A percentile compares a stretch with the other conserved stretches of the same genome.
Evolutionary conservation across 805 yeast species (phyloP).

Genomic region (Myxozyma neotropica): DNA sequence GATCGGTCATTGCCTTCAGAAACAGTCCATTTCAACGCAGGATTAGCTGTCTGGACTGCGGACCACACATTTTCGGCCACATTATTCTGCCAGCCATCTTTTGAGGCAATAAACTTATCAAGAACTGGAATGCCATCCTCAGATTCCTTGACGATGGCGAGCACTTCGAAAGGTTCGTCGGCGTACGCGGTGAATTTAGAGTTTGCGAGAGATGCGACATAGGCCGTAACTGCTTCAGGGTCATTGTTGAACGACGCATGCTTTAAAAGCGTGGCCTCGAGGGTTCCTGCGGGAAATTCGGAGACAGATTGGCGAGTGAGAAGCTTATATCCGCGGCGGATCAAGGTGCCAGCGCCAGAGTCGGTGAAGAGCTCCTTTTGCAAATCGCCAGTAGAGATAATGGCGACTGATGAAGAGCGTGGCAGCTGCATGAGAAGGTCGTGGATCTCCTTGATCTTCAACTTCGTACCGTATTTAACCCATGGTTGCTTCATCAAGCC

Average conservation of each 20-base stretch:
- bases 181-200: slow-evolving; percentile 75
- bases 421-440: slow-evolving; percentile 93
- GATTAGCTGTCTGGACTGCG: slow-evolving; percentile 73
- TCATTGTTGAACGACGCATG: slow-evolving; percentile 76
- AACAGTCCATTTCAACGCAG: slow-evolving; percentile 81
- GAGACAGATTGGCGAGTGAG: slow-evolving; percentile 62
- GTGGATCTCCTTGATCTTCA: slow-evolving; percentile 94
- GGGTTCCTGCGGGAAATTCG: slow-evolving; percentile 66
- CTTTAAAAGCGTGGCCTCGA: slow-evolving; percentile 74
- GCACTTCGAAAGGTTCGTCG: slow-evolving; percentile 93
- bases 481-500: slow-evolving; percentile 87
- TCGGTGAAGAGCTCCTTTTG: slow-evolving; percentile 98
- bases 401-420: slow-evolving; percentile 96
- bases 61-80: slow-evolving; percentile 93
- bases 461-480: slow-evolving; percentile 98
- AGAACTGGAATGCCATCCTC: slow-evolving; percentile 62
- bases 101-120: slow-evolving; percentile 83
- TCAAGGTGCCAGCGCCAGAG: slow-evolving; percentile 98
- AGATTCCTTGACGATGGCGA: slow-evolving; percentile 72
- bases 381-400: slow-evolving; percentile 89
- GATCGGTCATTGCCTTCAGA: slow-evolving; percentile 88
- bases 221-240: slow-evolving; percentile 73
- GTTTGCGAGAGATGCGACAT: slow-evolving; percentile 69
- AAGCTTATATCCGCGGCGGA: slow-evolving; percentile 94
- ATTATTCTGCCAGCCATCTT: slow-evolving; percentile 95